A percentile compares a stretch with the other conserved stretches of the same genome.
phyloP scores from a whole-genome alignment of 345 rosid genomes.

The Adansonia digitata region DNA sequence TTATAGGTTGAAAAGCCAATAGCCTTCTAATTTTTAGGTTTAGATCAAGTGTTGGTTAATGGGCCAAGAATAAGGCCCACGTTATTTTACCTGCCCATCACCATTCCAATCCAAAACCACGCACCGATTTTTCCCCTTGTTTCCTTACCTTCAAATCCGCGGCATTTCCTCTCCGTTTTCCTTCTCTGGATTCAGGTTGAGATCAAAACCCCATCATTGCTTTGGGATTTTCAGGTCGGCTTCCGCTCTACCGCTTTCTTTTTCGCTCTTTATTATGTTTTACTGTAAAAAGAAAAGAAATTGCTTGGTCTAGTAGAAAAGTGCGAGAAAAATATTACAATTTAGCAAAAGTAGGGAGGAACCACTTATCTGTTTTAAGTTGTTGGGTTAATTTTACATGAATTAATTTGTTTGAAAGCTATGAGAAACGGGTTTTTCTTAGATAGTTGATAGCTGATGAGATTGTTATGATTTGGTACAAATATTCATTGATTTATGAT shows the following conservation, averaged over 20 bases:
- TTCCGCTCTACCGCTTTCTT: background rate
- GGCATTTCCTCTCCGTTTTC: background rate
- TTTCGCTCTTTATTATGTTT: background rate
- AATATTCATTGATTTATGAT: background rate
- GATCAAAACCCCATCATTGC: background rate
- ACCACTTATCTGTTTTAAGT: background rate
- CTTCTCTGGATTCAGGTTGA: background rate
- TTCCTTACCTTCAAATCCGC: background rate
- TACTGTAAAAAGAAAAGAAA: background rate
- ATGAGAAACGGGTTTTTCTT: background rate
- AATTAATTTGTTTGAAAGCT: background rate
- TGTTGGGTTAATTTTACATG: background rate
- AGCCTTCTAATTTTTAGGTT: too few species aligned
- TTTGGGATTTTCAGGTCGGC: background rate
- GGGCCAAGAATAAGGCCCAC: background rate
- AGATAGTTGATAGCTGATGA: background rate
- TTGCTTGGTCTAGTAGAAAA: background rate
- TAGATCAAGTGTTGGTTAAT: background rate
- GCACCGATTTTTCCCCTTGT: background rate
- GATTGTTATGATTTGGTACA: background rate
- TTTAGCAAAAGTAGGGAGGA: background rate
- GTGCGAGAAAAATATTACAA: background rate
- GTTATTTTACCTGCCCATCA: background rate
- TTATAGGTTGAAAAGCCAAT: too few species aligned
- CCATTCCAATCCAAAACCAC: background rate